Percentiles rank a stretch among this genome's conserved stretches.
Evolutionary conservation across 2,329 filamentous ascomycete genomes (phyloP).

Genomic region (Aureobasidium subglaciale): DNA sequence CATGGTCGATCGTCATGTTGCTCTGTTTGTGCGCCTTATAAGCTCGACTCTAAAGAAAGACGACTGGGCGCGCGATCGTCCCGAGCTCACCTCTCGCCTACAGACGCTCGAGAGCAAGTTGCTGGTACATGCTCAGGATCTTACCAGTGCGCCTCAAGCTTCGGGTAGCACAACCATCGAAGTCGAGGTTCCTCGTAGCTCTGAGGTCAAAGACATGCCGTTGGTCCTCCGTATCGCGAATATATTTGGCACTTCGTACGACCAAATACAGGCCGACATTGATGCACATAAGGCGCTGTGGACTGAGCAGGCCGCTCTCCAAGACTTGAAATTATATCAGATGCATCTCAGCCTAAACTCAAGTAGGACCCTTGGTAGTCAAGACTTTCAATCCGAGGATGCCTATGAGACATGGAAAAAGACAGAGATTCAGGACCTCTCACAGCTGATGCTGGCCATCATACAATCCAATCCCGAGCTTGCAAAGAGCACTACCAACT

Average conservation of each 20-base stretch:
- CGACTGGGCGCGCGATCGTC: slow-evolving; percentile 76
- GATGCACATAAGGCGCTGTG: slow-evolving; percentile 71
- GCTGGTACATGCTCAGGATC: slow-evolving; percentile 85
- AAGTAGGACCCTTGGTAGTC: slow-evolving; percentile 64
- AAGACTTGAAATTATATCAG: slow-evolving; percentile 90
- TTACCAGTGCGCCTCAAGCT: slow-evolving; percentile 52
- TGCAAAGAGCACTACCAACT: slow-evolving; percentile 63
- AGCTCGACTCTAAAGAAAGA: slow-evolving; percentile 72
- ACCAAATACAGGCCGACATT: slow-evolving; percentile 80
- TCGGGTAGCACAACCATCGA: slow-evolving; percentile 63
- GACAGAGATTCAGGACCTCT: slow-evolving; percentile 76
- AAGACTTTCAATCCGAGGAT: slow-evolving; percentile 87
- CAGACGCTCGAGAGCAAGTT: slow-evolving; percentile 86
- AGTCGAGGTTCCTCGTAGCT: slow-evolving; percentile 72
- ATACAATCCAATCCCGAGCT: slow-evolving; percentile 79
- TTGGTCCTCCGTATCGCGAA: slow-evolving; percentile 80
- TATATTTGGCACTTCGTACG: slow-evolving; percentile 74
- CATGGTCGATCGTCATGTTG: slow-evolving; percentile 88
- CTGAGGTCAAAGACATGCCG: slow-evolving; percentile 95
- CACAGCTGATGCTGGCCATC: slow-evolving; percentile 88
- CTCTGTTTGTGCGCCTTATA: slow-evolving; percentile 84
- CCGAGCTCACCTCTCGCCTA: slow-evolving; percentile 74
- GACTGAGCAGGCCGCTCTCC: slow-evolving; percentile 86
- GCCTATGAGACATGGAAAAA: slow-evolving; percentile 87
- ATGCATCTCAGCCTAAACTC: slow-evolving; percentile 76